phyloP scores from a whole-genome alignment of 2,329 filamentous ascomycete species.

The Trichoderma koningiopsis region DNA sequence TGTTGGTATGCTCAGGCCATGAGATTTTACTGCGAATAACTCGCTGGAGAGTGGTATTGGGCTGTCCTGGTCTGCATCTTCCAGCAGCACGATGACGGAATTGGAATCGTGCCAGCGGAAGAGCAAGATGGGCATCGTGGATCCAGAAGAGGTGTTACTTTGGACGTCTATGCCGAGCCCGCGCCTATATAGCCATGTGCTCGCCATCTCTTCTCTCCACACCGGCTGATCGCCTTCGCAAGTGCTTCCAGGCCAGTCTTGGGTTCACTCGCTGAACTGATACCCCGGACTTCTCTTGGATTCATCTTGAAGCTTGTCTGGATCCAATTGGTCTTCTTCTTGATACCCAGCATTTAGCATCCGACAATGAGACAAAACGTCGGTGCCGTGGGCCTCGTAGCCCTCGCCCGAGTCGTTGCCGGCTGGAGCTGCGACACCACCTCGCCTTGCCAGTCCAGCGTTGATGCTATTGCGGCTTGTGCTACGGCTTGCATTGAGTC shows the following conservation, averaged over 20 bases:
- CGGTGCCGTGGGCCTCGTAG: conserved; percentile 26
- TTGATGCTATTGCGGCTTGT: conserved; percentile 33
- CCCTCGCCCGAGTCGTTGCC: conserved; percentile 28
- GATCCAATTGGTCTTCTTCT: not conserved
- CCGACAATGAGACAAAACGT: conserved; percentile 15
- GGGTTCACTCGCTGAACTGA: not conserved
- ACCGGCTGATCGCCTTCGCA: not conserved
- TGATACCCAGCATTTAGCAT: not conserved
- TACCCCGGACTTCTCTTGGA: conserved; percentile 1
- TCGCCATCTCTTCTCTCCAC: not conserved
- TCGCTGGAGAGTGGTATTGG: conserved; percentile 6
- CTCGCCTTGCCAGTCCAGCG: conserved; percentile 33
- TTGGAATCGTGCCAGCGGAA: not conserved
- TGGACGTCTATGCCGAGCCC: not conserved
- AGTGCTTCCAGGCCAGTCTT: not conserved
- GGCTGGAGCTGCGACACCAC: conserved; percentile 29
- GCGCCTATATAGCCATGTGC: conserved; percentile 4
- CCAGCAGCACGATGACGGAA: not conserved
- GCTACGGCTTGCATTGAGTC: conserved; percentile 33
- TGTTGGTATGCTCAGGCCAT: not conserved
- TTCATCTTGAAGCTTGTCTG: not conserved
- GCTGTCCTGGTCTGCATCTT: not conserved
- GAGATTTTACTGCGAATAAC: not conserved
- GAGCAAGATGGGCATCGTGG: not conserved
- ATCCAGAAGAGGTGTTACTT: not conserved